Percentiles rank a stretch among this genome's conserved stretches.
These are phyloP conservation scores for Glycine latifolia DNA, from an alignment of 306 rosid genomes.

Conservation along the genomic window DNA sequence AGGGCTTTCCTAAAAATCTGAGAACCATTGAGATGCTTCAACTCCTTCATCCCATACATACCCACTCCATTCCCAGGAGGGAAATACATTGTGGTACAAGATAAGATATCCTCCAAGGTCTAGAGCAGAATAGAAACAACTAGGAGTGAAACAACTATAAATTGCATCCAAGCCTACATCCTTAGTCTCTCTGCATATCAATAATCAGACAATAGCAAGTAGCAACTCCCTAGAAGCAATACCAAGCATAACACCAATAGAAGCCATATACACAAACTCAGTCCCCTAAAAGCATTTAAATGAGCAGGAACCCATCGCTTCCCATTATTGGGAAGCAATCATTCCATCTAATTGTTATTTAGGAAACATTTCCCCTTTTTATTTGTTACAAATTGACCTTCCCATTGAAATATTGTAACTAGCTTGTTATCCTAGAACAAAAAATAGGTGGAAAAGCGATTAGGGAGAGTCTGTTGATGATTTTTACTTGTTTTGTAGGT, in stretches of 20 bases:
- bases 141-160: neutral
- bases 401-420: conserved; percentile 12
- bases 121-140: conserved; percentile 14
- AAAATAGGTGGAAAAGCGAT: too few species aligned
- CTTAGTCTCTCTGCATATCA: too few species aligned
- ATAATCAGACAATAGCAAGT: neutral
- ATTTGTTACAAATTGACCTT: neutral
- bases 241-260: neutral
- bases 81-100: too few species aligned
- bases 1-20: too few species aligned
- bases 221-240: neutral
- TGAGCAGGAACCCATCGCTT: neutral
- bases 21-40: too few species aligned
- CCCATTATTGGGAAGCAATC: conserved; percentile 6
- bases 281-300: too few species aligned
- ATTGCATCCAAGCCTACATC: conserved; percentile 23
- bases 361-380: neutral
- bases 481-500: too few species aligned
- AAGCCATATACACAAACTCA: neutral
- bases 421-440: too few species aligned
- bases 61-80: too few species aligned
- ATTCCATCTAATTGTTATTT: neutral
- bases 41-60: too few species aligned
- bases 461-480: too few species aligned
- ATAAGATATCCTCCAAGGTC: conserved; percentile 24